Evolutionary conservation across 257 asterid genomes (phyloP).

Genomic region (Fraxinus pennsylvanica): DNA sequence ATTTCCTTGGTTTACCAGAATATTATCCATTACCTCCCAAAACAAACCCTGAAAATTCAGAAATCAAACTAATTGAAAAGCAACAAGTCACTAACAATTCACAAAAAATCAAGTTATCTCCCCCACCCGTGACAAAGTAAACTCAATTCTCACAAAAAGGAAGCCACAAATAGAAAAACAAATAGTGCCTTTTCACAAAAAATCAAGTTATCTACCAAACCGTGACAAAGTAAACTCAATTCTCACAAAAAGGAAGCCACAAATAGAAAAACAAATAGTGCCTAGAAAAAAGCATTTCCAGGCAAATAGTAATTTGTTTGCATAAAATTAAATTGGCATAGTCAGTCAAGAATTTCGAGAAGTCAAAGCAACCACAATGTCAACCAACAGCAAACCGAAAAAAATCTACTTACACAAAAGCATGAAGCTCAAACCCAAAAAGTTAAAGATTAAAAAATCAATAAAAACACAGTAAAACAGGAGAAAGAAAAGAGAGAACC

Average conservation of each 20-base stretch:
- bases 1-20: neutral
- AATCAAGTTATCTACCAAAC: too few relatives aligned
- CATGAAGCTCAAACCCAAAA: neutral
- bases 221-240: neutral
- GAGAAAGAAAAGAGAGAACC: conserved; percentile 11
- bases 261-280: too few relatives aligned
- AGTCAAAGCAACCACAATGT: conserved; percentile 19
- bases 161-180: too few relatives aligned
- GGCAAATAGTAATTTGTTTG: neutral
- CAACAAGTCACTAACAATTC: too few relatives aligned
- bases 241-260: too few relatives aligned
- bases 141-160: neutral
- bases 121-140: neutral
- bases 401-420: neutral
- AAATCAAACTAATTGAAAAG: neutral
- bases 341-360: neutral
- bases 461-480: conserved; percentile 3
- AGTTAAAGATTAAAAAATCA: neutral
- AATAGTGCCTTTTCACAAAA: too few relatives aligned
- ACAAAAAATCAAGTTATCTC: too few relatives aligned
- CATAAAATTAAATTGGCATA: neutral
- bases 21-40: neutral
- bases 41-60: neutral
- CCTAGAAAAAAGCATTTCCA: neutral
- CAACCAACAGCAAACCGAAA: neutral